Evolutionary conservation across 371 early-diverging fungal genomes (phyloP), one percentile per base, ranked within the genome.

Genomic region (Lichtheimia ramosa): DNA sequence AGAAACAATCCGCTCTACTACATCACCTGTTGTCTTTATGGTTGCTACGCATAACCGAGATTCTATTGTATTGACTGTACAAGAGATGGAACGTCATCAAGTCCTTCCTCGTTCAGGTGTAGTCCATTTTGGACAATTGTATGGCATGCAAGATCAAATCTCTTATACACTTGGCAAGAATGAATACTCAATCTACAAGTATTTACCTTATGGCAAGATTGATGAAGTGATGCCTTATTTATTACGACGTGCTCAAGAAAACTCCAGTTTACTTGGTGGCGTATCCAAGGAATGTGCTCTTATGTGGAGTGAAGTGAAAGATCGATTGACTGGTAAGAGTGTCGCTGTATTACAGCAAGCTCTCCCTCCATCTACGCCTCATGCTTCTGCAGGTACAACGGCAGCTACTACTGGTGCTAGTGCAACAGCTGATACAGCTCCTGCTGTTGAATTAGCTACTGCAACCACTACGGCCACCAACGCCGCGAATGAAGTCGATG

Each of bases 221-320:
- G 79, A 88, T 16, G 95, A 94, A 60, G 93, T 94, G 18, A 89
- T 97, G 61, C 97, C 97, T 7, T 98, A 96, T 73, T 79, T 98
- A 53, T 82, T 95, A 54, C 87, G 98, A 39, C 87, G 98, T 56
- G 97, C 96, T 24, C 95, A 96, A 77, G 98, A 98, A 73, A 98
- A 98, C 73, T 83, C 88, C 2, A 81, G 92, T 14, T 84, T 97
- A 0, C 62, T 87, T 49, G 82, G 82, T 27, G 78, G 77, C 51
- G 80, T 74, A 7, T 63, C 71, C 5, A 57, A 72, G 23, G 84
- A 86, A 55, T 75, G 81, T 41, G 58, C 50, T 21, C 51, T 83
- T 61, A 59, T 86, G 62, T 79, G 77, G 77, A 64, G 69, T 34
- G 86, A 86, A 63, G 51, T 83, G 58, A 79, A 79, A 59, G 56